These are phyloP conservation scores for Sicyos edulis DNA, from an alignment of 306 rosid genomes.

Conservation along the genomic window DNA sequence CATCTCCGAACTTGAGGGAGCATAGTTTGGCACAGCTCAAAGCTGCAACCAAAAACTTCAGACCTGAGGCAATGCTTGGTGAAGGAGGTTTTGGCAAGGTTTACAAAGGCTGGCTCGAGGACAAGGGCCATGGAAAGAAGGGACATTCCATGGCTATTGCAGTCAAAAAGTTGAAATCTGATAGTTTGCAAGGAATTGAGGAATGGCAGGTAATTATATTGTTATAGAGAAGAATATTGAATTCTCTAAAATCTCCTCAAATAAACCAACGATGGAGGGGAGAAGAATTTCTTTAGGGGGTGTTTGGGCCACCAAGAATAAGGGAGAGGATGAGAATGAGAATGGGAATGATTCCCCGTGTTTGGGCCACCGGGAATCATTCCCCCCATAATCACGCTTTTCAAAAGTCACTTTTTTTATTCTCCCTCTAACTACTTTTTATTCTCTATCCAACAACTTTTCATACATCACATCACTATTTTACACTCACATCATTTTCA, in stretches of 20 bases:
- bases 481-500: too few relatives aligned
- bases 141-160: conserved; percentile 61
- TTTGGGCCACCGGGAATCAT: too few relatives aligned
- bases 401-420: too few relatives aligned
- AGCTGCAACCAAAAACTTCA: conserved; percentile 73
- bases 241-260: neutral
- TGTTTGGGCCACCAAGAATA: too few relatives aligned
- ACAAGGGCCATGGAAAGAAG: conserved; percentile 40
- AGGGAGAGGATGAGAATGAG: too few relatives aligned
- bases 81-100: conserved; percentile 97
- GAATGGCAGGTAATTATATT: conserved; percentile 77
- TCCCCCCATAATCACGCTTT: too few relatives aligned
- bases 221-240: neutral
- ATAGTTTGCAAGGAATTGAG: conserved; percentile 78
- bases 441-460: too few relatives aligned
- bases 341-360: too few relatives aligned
- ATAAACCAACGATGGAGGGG: neutral
- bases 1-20: conserved; percentile 58
- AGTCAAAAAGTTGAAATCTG: conserved; percentile 81
- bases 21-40: conserved; percentile 66
- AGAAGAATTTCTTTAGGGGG: neutral
- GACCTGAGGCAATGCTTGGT: conserved; percentile 67
- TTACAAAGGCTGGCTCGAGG: conserved; percentile 89
- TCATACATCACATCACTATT: too few relatives aligned
- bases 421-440: too few relatives aligned